Conservation (phyloP, 2,329 filamentous ascomycete species). For the Dactylellina parvicollis region DNA sequence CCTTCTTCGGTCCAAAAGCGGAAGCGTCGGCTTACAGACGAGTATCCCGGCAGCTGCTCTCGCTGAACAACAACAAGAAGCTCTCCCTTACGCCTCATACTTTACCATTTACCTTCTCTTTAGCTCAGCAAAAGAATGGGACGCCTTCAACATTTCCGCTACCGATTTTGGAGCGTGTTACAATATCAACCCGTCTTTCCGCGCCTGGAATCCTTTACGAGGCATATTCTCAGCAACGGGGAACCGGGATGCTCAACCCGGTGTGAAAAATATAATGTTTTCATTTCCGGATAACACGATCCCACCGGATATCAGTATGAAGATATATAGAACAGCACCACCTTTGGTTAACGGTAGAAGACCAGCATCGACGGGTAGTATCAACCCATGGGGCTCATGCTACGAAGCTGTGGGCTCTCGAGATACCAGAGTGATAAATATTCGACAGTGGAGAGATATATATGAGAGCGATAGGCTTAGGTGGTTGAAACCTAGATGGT, state of each 20-base stretch:
- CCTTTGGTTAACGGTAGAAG: not conserved
- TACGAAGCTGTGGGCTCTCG: constrained; percentile 1
- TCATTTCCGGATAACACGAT: constrained; percentile 15
- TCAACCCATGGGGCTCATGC: constrained; percentile 1
- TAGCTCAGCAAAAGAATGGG: constrained; percentile 16
- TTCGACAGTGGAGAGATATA: constrained; percentile 9
- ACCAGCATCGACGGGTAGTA: not conserved
- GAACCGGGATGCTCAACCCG: constrained; percentile 25
- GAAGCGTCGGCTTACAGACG: too few relatives aligned
- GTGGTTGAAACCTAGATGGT: constrained; percentile 45
- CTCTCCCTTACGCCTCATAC: not conserved
- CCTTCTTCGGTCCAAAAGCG: too few relatives aligned
- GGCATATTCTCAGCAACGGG: constrained; percentile 6
- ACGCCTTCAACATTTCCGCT: constrained; percentile 25
- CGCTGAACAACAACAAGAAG: not conserved
- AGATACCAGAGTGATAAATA: constrained; percentile 17
- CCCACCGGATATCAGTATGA: constrained; percentile 41
- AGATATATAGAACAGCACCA: constrained; percentile 32
- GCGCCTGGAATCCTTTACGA: constrained; percentile 18
- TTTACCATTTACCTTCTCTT: constrained; percentile 18
- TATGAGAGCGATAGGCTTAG: constrained; percentile 7
- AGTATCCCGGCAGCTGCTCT: not conserved
- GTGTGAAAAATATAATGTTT: constrained; percentile 23
- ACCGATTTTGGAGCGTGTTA: constrained; percentile 31
- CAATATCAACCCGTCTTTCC: constrained; percentile 13